phyloP scores from a whole-genome alignment of 2,329 filamentous ascomycete genomes.

The Paraconiothyrium sp. region DNA sequence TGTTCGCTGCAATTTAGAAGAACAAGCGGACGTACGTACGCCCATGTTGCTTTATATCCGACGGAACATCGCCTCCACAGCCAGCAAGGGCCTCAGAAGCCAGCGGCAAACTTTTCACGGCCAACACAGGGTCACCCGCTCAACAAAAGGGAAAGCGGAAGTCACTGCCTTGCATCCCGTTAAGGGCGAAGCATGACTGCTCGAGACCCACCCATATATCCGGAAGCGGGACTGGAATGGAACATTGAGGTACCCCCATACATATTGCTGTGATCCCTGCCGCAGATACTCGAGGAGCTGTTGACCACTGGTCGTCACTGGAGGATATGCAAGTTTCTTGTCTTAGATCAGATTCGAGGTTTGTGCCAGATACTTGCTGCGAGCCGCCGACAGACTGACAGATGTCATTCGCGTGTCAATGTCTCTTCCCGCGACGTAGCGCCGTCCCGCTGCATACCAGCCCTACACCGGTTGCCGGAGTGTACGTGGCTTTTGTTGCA shows the following conservation, averaged over 20 bases:
- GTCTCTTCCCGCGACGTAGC: slow-evolving; percentile 1
- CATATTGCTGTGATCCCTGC: slow-evolving; percentile 15
- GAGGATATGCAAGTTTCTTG: not conserved
- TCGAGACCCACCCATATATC: slow-evolving; percentile 10
- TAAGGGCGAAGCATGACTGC: slow-evolving; percentile 11
- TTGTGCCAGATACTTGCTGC: slow-evolving; percentile 5
- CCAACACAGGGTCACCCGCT: slow-evolving; percentile 7
- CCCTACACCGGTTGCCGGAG: slow-evolving; percentile 8
- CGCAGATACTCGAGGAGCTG: not conserved
- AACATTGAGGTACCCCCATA: slow-evolving; percentile 10
- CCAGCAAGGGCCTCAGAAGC: slow-evolving; percentile 7
- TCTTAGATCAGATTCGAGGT: not conserved
- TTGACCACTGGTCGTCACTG: not conserved
- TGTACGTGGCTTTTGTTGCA: slow-evolving; percentile 11
- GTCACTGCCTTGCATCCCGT: slow-evolving; percentile 19
- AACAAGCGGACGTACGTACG: not conserved
- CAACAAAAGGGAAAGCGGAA: slow-evolving; percentile 11
- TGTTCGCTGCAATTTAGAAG: not conserved
- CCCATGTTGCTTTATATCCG: slow-evolving; percentile 6
- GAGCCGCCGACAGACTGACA: slow-evolving; percentile 21
- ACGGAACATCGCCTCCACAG: not conserved
- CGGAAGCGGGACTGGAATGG: slow-evolving; percentile 23
- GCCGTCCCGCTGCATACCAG: slow-evolving; percentile 5
- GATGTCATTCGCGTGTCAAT: slow-evolving; percentile 19
- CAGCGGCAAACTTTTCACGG: slow-evolving; percentile 1